Percentiles rank a stretch among this genome's conserved stretches.
Conservation (phyloP, 345 rosid genomes). For the Corymbia maculata region DNA sequence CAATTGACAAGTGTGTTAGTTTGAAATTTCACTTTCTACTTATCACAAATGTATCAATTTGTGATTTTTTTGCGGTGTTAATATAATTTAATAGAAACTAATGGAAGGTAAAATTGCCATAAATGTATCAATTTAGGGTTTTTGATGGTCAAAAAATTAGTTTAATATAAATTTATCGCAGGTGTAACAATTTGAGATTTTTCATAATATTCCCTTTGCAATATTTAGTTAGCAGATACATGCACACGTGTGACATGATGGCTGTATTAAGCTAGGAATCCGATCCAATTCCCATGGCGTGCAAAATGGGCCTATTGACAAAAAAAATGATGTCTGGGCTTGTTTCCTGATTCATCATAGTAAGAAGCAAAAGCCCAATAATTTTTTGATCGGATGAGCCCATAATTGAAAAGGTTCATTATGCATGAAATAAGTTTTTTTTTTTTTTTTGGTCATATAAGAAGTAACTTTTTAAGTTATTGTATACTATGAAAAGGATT, state of each 20-base stretch:
- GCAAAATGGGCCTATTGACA: background rate
- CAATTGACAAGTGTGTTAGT: too few relatives aligned
- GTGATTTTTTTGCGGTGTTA: too few relatives aligned
- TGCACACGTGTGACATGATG: rapidly evolving
- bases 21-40: too few relatives aligned
- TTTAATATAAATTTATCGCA: too few relatives aligned
- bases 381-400: background rate
- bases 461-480: background rate
- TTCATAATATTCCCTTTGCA: background rate
- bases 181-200: too few relatives aligned
- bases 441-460: background rate
- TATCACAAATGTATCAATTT: too few relatives aligned
- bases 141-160: too few relatives aligned
- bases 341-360: background rate
- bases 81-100: too few relatives aligned
- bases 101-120: too few relatives aligned
- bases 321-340: background rate
- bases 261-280: background rate
- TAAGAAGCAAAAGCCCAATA: background rate
- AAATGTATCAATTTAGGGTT: too few relatives aligned
- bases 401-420: background rate
- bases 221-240: background rate
- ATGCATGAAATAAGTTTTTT: background rate
- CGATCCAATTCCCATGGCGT: background rate
- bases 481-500: background rate